Percentiles rank a stretch among this genome's conserved stretches.
Evolutionary conservation across 2,329 filamentous ascomycete genomes (phyloP).

Genomic region (Botrytis galanthina): DNA sequence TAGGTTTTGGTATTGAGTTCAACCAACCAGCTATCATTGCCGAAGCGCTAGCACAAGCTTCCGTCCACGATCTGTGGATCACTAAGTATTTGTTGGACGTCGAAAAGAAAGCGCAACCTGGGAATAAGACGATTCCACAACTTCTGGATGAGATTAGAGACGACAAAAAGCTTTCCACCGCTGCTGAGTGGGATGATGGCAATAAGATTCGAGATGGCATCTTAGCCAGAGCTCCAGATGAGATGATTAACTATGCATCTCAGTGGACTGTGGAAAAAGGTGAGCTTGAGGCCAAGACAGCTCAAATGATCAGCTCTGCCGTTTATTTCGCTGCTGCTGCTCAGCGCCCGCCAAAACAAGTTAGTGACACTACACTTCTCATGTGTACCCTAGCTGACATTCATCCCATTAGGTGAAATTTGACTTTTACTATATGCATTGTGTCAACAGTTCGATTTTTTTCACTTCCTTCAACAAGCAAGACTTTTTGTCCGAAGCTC

Average conservation of each 20-base stretch:
- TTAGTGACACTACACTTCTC: not conserved
- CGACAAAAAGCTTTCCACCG: slow-evolving; percentile 55
- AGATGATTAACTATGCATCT: slow-evolving; percentile 60
- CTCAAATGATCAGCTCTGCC: slow-evolving; percentile 68
- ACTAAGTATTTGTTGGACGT: slow-evolving; percentile 52
- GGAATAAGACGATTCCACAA: slow-evolving; percentile 50
- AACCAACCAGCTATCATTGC: slow-evolving; percentile 77
- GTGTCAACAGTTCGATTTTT: slow-evolving; percentile 68
- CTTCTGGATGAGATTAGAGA: slow-evolving; percentile 59
- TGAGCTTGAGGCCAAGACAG: slow-evolving; percentile 48
- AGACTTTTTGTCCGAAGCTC: slow-evolving; percentile 56
- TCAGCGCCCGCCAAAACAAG: slow-evolving; percentile 58
- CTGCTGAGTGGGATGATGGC: slow-evolving; percentile 51
- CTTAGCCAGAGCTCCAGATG: slow-evolving; percentile 57
- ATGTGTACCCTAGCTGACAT: not conserved
- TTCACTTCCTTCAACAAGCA: slow-evolving; percentile 66
- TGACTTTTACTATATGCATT: slow-evolving; percentile 84
- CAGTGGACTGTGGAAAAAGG: slow-evolving; percentile 58
- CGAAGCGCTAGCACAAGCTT: slow-evolving; percentile 73
- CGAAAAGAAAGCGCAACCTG: slow-evolving; percentile 47
- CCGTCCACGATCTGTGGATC: slow-evolving; percentile 61
- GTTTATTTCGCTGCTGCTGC: slow-evolving; percentile 52
- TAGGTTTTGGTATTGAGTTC: slow-evolving; percentile 84
- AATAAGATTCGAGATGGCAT: slow-evolving; percentile 71
- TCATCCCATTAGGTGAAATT: slow-evolving; percentile 54